Evolutionary conservation across 176 grass and related monocot species (phyloP).

Genomic region (Aegilops speltoides): DNA sequence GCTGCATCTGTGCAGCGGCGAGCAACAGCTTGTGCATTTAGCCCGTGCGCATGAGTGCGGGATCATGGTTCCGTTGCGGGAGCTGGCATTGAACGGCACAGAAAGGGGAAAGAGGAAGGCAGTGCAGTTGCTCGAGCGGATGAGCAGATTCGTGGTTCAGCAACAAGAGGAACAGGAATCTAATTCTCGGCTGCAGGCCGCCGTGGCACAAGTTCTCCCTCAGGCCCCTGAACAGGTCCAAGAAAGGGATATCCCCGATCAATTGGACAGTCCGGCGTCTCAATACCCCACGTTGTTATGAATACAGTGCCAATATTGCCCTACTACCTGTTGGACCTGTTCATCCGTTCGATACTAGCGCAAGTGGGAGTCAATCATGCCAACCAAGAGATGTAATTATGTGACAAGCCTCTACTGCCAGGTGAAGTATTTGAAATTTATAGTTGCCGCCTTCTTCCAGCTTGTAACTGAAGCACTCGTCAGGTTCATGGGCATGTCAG

Average conservation of each 20-base stretch:
- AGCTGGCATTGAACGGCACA: conserved; percentile 69
- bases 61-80: conserved; percentile 63
- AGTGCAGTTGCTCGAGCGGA: conserved; percentile 65
- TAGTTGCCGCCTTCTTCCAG: not conserved
- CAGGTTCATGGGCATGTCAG: conserved; percentile 1
- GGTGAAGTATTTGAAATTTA: not conserved
- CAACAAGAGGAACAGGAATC: conserved; percentile 59
- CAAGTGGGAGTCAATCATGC: not conserved
- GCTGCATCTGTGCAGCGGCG: conserved; percentile 68
- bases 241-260: conserved; percentile 40
- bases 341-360: not conserved
- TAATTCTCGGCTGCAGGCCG: conserved; percentile 21
- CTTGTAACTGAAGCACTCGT: conserved; percentile 15
- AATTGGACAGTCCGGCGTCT: conserved; percentile 37
- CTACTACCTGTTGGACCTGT: not conserved
- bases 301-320: not conserved
- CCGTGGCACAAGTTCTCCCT: conserved; percentile 6
- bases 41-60: conserved; percentile 53
- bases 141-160: conserved; percentile 72
- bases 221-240: conserved; percentile 30
- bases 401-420: not conserved
- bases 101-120: conserved; percentile 84
- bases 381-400: not conserved
- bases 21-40: conserved; percentile 49
- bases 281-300: conserved; percentile 17